Evolutionary conservation across 345 rosid species (phyloP).

Genomic region (Citrus australasica): DNA sequence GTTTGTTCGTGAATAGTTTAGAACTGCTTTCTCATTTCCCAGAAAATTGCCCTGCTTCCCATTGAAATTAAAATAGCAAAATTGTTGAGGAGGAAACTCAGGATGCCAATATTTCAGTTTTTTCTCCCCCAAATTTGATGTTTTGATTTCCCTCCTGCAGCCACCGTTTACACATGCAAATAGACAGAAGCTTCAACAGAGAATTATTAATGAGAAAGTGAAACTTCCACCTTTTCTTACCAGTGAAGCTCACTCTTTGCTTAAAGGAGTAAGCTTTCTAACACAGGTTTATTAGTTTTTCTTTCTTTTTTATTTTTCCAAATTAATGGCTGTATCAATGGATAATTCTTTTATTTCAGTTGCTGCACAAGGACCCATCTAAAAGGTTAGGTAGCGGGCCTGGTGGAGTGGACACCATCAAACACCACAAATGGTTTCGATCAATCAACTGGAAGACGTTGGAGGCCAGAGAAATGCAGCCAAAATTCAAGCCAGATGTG

Average conservation of each 20-base stretch:
- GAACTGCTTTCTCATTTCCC: background rate
- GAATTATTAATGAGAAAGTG: slow-evolving; percentile 61
- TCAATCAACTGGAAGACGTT: slow-evolving; percentile 67
- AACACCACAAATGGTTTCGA: slow-evolving; percentile 64
- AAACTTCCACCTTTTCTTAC: slow-evolving; percentile 62
- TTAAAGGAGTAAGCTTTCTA: slow-evolving; percentile 50
- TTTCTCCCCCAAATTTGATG: background rate
- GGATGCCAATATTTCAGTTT: background rate
- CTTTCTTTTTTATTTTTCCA: background rate
- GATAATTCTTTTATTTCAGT: slow-evolving; percentile 23
- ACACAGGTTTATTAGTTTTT: background rate
- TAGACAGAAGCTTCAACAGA: slow-evolving; percentile 72
- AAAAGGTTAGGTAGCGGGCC: slow-evolving; percentile 68
- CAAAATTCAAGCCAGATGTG: slow-evolving; percentile 67
- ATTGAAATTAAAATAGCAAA: background rate
- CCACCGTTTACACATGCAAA: slow-evolving; percentile 55
- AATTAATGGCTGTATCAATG: background rate
- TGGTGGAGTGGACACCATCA: slow-evolving; percentile 56
- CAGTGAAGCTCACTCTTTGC: slow-evolving; percentile 68
- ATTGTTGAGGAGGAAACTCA: background rate
- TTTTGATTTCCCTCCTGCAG: slow-evolving; percentile 25
- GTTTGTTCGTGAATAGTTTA: background rate
- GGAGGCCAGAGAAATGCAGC: slow-evolving; percentile 55
- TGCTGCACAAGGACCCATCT: slow-evolving; percentile 68
- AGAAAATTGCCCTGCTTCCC: background rate